These are phyloP conservation scores for Aspergillus affinis DNA, from an alignment of 495 filamentous ascomycete species.

Conservation along the genomic window DNA sequence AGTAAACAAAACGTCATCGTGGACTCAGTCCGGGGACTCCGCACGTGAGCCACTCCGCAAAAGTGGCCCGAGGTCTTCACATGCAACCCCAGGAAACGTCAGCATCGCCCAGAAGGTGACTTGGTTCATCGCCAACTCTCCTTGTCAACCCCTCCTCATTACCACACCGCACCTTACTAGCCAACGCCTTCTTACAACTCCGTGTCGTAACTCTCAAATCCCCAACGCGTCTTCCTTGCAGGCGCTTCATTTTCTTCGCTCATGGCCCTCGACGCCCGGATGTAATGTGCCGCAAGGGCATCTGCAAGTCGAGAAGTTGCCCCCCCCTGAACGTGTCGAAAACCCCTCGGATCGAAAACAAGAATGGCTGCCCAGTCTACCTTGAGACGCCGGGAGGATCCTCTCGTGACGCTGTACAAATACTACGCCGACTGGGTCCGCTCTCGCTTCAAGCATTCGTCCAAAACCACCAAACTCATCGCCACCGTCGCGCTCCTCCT, in stretches of 20 bases:
- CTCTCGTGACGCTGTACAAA: slow-evolving; percentile 64
- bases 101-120: slow-evolving; percentile 13
- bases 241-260: slow-evolving; percentile 3
- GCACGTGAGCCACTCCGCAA: slow-evolving; percentile 23
- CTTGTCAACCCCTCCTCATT: background rate
- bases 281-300: slow-evolving; percentile 19
- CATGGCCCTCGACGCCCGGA: slow-evolving; percentile 21
- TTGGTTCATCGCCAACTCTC: slow-evolving; percentile 9
- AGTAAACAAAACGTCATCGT: background rate
- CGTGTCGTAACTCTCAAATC: background rate
- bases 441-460: slow-evolving; percentile 58
- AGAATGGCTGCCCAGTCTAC: slow-evolving; percentile 86
- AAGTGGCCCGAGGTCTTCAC: slow-evolving; percentile 33
- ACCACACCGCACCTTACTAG: background rate
- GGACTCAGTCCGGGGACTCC: slow-evolving; percentile 17
- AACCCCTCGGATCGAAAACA: background rate
- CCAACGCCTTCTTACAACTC: background rate
- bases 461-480: slow-evolving; percentile 67
- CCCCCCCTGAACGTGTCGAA: background rate
- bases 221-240: slow-evolving; percentile 4
- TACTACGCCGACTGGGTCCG: slow-evolving; percentile 65
- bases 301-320: slow-evolving; percentile 2
- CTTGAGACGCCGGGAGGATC: slow-evolving; percentile 67
- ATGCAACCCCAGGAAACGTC: slow-evolving; percentile 20
- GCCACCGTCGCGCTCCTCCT: slow-evolving; percentile 71